Evolutionary conservation across 768 basidiomycete species (phyloP).

Genomic region (Rhizopogon roseolus): DNA sequence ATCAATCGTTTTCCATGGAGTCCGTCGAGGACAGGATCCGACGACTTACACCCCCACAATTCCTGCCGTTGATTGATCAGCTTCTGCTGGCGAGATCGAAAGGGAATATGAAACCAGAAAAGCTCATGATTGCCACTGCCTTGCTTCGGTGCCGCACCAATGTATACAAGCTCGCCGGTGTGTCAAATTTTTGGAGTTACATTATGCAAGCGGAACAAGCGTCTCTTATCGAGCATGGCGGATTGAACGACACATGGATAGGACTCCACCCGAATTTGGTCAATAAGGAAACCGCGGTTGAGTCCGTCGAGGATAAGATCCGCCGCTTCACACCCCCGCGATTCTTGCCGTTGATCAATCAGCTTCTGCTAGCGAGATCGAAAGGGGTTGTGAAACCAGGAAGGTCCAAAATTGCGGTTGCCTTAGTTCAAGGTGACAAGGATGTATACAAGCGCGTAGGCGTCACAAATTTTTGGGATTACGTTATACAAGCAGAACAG

Average conservation of each 20-base stretch:
- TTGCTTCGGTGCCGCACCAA: slow-evolving; percentile 24
- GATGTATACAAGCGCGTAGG: slow-evolving; percentile 20
- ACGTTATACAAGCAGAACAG: no score
- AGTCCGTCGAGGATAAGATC: slow-evolving; percentile 1
- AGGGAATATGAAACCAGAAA: slow-evolving; percentile 30
- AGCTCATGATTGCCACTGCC: slow-evolving; percentile 33
- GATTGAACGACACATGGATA: slow-evolving; percentile 18
- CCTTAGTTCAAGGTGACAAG: slow-evolving; percentile 25
- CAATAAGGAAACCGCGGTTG: not conserved
- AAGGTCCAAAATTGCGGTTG: slow-evolving; percentile 34
- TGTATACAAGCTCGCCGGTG: slow-evolving; percentile 22
- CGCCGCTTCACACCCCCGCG: slow-evolving; percentile 10
- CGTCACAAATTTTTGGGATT: not conserved
- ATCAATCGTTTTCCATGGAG: not conserved
- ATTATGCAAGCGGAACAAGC: slow-evolving; percentile 19
- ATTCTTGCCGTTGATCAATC: slow-evolving; percentile 26
- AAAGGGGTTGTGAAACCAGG: slow-evolving; percentile 20
- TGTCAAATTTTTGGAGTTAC: slow-evolving; percentile 21
- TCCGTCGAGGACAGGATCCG: slow-evolving; percentile 6
- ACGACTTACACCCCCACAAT: slow-evolving; percentile 19
- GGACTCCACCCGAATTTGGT: slow-evolving; percentile 15
- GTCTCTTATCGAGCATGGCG: slow-evolving; percentile 21
- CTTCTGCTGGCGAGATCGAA: slow-evolving; percentile 19
- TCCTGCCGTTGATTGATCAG: slow-evolving; percentile 23
- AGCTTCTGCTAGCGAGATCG: slow-evolving; percentile 16